Evolutionary conservation across 345 rosid genomes (phyloP).

Genomic region (Barbarea vulgaris): DNA sequence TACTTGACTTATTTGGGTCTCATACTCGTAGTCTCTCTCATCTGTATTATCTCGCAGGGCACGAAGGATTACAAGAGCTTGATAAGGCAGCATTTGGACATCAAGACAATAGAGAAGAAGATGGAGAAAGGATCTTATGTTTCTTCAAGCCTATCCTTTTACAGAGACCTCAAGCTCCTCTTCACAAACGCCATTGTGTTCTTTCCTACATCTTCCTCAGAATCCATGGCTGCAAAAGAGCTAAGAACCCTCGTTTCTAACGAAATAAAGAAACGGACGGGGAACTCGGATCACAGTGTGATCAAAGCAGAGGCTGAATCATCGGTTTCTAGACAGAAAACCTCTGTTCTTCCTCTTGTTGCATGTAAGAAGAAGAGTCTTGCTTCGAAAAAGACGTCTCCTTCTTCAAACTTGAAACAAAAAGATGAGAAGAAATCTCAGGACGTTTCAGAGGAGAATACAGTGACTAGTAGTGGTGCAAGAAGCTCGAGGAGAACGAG

Average conservation of each 20-base stretch:
- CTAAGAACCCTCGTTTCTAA: constrained; percentile 49
- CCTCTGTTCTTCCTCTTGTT: constrained; percentile 50
- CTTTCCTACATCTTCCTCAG: constrained; percentile 55
- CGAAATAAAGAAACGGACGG: constrained; percentile 40
- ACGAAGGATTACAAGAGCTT: constrained; percentile 46
- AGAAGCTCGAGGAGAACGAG: constrained; percentile 65
- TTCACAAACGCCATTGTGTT: constrained; percentile 66
- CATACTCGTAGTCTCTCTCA: no score
- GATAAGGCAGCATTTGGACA: constrained; percentile 63
- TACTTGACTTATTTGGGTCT: no score
- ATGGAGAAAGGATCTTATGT: constrained; percentile 53
- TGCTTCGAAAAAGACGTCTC: constrained; percentile 44
- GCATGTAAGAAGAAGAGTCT: constrained; percentile 64
- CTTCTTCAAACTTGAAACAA: constrained; percentile 41
- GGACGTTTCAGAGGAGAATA: constrained; percentile 48
- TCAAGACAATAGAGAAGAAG: constrained; percentile 56
- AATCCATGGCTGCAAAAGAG: constrained; percentile 53
- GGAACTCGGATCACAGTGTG: constrained; percentile 7
- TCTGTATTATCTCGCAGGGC: constrained; percentile 42
- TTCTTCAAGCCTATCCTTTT: constrained; percentile 46
- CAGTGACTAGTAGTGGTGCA: constrained; percentile 39
- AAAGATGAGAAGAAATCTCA: constrained; percentile 37
- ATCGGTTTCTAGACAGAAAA: constrained; percentile 46
- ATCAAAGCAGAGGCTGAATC: constrained; percentile 39
- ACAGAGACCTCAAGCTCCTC: constrained; percentile 72